Base-by-base conservation (phyloP, 441 rosid genomes). In the Cnidoscolus chayamansa region DNA sequence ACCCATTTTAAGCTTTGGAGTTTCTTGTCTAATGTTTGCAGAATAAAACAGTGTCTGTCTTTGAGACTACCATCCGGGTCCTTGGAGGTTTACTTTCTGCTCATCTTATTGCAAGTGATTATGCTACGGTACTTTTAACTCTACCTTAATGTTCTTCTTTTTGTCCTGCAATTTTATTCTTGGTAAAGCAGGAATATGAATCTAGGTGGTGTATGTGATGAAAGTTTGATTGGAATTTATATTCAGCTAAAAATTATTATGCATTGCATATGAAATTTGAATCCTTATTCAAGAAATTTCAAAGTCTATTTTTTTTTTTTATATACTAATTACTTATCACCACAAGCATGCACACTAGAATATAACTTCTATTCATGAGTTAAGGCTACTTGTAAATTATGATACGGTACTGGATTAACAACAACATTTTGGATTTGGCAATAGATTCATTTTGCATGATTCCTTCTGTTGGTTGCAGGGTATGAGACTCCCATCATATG, bases 41-140 rank as follows among this genome's bases (percentile, higher is more conserved):
- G 99, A 95, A 95, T 76, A 95, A 95, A 82, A 95, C 99, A 53
- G 99, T 93, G 9, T 95, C 99, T 19, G 76, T 95, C 70, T 95
- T 95, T 73, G 98, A 95, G 87, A 95, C 98, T 68, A 77, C 86
- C 63, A 95, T 95, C 74, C 84, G 98, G 71, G 89, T 95, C 76
- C 93, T 95, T 72, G 99, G 99, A 72, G 99, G 99, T 72, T 84
- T 95, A 77, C 89, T 95, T 13, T 95, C 99, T 40, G 97, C 99
- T 68, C 99, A 95, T 85, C 89, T 93, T 76, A 88, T 93, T 78
- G 97, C 99, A 69, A 95, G 95, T 87, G 99, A 95, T 81, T 85
- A 88, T 79, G 91, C 98, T 62, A 93, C 93, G 95, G 99, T 95
- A 86, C 59, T 40, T 58, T 61, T 17, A 20, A 19, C 72, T 17